These are phyloP conservation scores for Suhomyces bokatorum DNA, from an alignment of 1,139 yeast genomes.

Conservation along the genomic window DNA sequence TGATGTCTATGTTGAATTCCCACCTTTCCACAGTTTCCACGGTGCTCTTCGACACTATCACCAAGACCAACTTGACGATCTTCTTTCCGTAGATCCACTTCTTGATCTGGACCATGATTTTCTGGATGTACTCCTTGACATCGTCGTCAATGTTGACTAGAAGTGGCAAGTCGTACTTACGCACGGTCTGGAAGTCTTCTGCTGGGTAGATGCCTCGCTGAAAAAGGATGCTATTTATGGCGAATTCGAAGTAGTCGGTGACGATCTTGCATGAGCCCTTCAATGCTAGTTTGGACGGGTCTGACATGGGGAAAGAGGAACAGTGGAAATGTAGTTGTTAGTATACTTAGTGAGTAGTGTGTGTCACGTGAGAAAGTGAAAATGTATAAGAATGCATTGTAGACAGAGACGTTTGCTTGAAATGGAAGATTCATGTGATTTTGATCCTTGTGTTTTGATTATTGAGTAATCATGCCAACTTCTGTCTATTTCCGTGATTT, in stretches of 20 bases:
- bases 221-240: slow-evolving; percentile 76
- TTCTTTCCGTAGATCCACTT: slow-evolving; percentile 78
- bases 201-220: slow-evolving; percentile 91
- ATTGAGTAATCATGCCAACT: no score
- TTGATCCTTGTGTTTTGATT: no score
- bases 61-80: slow-evolving; percentile 69
- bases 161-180: slow-evolving; percentile 78
- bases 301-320: not conserved
- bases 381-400: no score
- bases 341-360: no score
- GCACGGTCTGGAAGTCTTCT: slow-evolving; percentile 78
- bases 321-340: no score
- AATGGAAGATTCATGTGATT: no score
- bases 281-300: slow-evolving; percentile 54
- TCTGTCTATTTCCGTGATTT: no score
- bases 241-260: slow-evolving; percentile 81
- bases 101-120: slow-evolving; percentile 73
- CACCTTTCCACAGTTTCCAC: slow-evolving; percentile 79
- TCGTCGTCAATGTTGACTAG: slow-evolving; percentile 76
- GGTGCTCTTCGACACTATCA: slow-evolving; percentile 64
- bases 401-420: no score
- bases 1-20: slow-evolving; percentile 71
- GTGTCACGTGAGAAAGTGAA: no score
- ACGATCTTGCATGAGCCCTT: slow-evolving; percentile 79
- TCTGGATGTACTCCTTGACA: slow-evolving; percentile 65